These are phyloP conservation scores for Styphnolobium japonicum DNA, from an alignment of 306 rosid species.

Conservation along the genomic window DNA sequence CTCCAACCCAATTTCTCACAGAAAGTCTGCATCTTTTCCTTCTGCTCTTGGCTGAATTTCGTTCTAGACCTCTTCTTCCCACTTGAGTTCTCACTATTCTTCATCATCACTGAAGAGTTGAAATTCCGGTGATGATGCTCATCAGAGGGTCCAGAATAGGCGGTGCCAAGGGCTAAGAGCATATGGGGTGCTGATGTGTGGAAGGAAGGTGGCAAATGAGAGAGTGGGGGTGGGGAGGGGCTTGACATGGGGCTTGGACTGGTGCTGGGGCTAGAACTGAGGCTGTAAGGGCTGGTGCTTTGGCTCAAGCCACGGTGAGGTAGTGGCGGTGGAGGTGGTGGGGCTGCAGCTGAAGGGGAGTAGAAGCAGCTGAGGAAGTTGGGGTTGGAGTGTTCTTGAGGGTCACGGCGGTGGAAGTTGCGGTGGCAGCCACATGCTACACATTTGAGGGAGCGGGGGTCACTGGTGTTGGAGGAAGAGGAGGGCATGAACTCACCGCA, in stretches of 20 bases:
- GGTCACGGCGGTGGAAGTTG: conserved; percentile 90
- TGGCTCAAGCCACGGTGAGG: conserved; percentile 47
- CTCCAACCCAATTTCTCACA: conserved; percentile 82
- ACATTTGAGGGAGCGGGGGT: conserved; percentile 79
- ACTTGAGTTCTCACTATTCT: conserved; percentile 7
- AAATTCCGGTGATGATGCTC: conserved; percentile 24
- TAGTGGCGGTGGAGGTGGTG: conserved; percentile 27
- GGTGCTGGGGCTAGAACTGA: conserved; percentile 35
- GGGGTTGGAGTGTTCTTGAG: conserved; percentile 29
- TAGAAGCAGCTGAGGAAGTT: conserved; percentile 29
- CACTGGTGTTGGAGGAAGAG: conserved; percentile 36
- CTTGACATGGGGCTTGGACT: conserved; percentile 58
- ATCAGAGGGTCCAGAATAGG: conserved; percentile 36
- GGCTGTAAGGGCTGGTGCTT: conserved; percentile 51
- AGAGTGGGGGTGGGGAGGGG: conserved; percentile 76
- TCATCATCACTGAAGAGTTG: conserved; percentile 9
- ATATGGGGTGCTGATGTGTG: conserved; percentile 62
- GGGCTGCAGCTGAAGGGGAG: conserved; percentile 27
- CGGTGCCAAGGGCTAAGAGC: conserved; percentile 57
- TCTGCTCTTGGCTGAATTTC: conserved; percentile 80
- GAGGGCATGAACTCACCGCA: conserved; percentile 89
- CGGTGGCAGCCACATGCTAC: conserved; percentile 98
- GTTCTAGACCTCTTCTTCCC: conserved; percentile 71
- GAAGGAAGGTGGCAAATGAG: conserved; percentile 67
- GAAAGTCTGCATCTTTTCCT: conserved; percentile 72